Evolutionary conservation across 495 filamentous ascomycete genomes (phyloP), one percentile per base, ranked within the genome.

Genomic region (Stereocaulon alpinum): DNA sequence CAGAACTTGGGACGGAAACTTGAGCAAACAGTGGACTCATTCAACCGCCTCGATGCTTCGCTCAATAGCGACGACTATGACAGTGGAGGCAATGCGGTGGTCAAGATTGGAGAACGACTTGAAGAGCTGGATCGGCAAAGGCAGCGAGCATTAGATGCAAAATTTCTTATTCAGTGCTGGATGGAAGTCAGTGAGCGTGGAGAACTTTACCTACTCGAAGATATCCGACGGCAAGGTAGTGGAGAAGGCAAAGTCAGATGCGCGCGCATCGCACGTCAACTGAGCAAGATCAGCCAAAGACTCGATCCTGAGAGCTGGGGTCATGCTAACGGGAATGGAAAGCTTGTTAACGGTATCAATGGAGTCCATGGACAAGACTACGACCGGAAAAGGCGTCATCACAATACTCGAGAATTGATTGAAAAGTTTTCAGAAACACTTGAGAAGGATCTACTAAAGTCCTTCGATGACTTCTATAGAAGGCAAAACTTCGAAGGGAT

Each of bases 341-440:
- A 82, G 60, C 76, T 76, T 20, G 72, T 71, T 29, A 86, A 85
- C 69, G 83, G 83, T 14, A 64, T 76, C 43, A 76, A 72, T 56
- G 51, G 80, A 74, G 71, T 45, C 65, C 79, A 72, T 48, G 68
- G 66, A 18, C 68, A 67, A 14, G 69, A 68, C 40, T 72, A 64
- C 55, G 64, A 70, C 2, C 61, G 67, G 32, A 73, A 76, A 56
- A 72, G 72, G 62, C 61, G 68, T 24, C 67, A 70, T 42, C 63
- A 68, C 65, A 91, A 92, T 58, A 92, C 92, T 5, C 80, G 87
- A 59, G 91, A 96, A 70, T 80, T 94, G 29, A 88, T 99, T 54
- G 94, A 99, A 71, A 95, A 95, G 65, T 99, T 96, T 71, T 91
- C 88, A 0, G 94, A 99, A 72, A 89, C 85, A 0, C 71, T 99